These are phyloP conservation scores for Phytophthora syringae DNA, from an alignment of 352 stramenopile genomes.

Conservation along the genomic window DNA sequence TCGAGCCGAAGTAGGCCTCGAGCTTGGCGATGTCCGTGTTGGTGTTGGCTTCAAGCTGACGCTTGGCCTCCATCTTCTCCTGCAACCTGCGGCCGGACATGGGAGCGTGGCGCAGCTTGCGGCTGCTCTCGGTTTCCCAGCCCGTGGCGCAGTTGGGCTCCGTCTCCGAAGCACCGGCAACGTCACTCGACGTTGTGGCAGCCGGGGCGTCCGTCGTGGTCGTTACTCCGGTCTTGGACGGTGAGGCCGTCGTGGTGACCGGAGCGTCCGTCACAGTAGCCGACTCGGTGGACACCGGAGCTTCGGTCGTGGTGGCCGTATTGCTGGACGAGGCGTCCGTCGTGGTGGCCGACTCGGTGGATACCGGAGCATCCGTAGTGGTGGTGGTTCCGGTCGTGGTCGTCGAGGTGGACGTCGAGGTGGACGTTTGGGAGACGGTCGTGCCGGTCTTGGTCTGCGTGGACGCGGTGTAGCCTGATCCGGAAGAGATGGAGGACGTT, in stretches of 20 bases:
- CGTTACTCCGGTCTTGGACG: slow-evolving; percentile 8
- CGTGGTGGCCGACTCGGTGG: not conserved
- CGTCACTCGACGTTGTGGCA: slow-evolving; percentile 11
- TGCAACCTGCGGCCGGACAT: slow-evolving; percentile 26
- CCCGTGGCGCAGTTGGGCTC: slow-evolving; percentile 23
- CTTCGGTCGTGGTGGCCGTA: not conserved
- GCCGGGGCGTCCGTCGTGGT: slow-evolving; percentile 4
- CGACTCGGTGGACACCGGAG: slow-evolving; percentile 6
- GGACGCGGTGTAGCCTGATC: slow-evolving; percentile 4
- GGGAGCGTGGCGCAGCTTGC: slow-evolving; percentile 24
- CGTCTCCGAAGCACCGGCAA: slow-evolving; percentile 5
- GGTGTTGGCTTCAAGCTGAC: slow-evolving; percentile 14
- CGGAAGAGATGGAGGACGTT: slow-evolving; percentile 16
- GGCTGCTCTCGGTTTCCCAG: slow-evolving; percentile 24
- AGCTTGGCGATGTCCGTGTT: slow-evolving; percentile 29
- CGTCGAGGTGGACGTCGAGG: slow-evolving; percentile 25
- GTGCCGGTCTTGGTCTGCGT: slow-evolving; percentile 26
- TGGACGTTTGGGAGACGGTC: slow-evolving; percentile 26
- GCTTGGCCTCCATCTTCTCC: slow-evolving; percentile 13
- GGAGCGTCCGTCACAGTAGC: not conserved
- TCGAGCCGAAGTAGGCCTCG: slow-evolving; percentile 19
- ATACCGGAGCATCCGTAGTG: slow-evolving; percentile 1
- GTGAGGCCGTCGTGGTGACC: not conserved
- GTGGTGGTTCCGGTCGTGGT: slow-evolving; percentile 3
- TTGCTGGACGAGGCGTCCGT: not conserved